Evolutionary conservation across 352 stramenopile species (phyloP).

Genomic region (Pythium aristosporum): DNA sequence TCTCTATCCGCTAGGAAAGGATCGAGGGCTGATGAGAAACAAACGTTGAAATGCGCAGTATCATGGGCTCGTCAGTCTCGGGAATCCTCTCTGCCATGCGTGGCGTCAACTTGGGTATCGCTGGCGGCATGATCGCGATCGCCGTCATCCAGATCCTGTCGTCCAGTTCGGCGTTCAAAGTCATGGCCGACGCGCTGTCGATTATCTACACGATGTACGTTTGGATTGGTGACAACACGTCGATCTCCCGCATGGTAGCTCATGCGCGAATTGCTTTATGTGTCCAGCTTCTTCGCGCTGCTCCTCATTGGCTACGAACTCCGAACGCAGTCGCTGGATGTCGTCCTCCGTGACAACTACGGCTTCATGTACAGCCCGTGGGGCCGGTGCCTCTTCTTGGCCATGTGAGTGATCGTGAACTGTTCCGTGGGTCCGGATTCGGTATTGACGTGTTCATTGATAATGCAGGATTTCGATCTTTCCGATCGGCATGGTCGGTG

Average conservation of each 20-base stretch:
- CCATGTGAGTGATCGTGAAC: slow-evolving; percentile 55
- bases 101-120: slow-evolving; percentile 73
- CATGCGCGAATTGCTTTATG: background rate
- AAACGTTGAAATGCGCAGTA: slow-evolving; percentile 30
- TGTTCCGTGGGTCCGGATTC: background rate
- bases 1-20: background rate
- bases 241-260: background rate
- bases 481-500: slow-evolving; percentile 79
- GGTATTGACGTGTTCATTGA: background rate
- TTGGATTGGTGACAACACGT: background rate
- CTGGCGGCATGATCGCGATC: slow-evolving; percentile 72
- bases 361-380: slow-evolving; percentile 90
- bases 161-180: slow-evolving; percentile 64
- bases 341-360: slow-evolving; percentile 73
- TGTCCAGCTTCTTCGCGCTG: slow-evolving; percentile 72
- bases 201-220: slow-evolving; percentile 87
- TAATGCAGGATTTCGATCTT: slow-evolving; percentile 84
- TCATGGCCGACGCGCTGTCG: slow-evolving; percentile 73
- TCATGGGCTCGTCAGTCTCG: slow-evolving; percentile 80
- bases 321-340: slow-evolving; percentile 65
- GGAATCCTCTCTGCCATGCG: slow-evolving; percentile 77
- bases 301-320: slow-evolving; percentile 85
- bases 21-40: background rate
- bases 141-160: slow-evolving; percentile 65
- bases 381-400: slow-evolving; percentile 83